Evolutionary conservation across 768 basidiomycete species (phyloP).

Genomic region (Pleurotus giganteus): DNA sequence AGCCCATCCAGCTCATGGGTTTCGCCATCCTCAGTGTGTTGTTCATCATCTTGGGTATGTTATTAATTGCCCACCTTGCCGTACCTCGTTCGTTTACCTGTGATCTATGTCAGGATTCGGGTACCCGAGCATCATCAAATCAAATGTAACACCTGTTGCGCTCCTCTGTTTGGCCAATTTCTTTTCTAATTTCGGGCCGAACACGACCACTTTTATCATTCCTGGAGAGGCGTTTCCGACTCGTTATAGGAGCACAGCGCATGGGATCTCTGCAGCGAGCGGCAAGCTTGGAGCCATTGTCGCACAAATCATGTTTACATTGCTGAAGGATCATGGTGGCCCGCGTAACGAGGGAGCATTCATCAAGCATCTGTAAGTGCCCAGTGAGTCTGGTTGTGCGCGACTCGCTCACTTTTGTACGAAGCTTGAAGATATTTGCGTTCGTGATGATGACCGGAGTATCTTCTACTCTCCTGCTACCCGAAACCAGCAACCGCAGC

Average conservation of each 20-base stretch:
- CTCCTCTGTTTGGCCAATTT: slow-evolving; percentile 84
- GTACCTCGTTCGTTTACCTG: slow-evolving; percentile 49
- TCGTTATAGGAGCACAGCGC: slow-evolving; percentile 81
- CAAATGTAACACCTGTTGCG: slow-evolving; percentile 78
- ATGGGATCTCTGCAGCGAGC: slow-evolving; percentile 80
- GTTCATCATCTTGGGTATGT: slow-evolving; percentile 66
- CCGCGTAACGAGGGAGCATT: slow-evolving; percentile 49
- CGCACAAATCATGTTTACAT: slow-evolving; percentile 74
- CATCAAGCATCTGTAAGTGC: slow-evolving; percentile 65
- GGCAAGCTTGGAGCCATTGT: slow-evolving; percentile 85
- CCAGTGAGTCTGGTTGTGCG: too few relatives aligned
- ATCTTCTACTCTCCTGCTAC: slow-evolving; percentile 75
- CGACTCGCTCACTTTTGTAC: too few relatives aligned
- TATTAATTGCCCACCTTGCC: background rate
- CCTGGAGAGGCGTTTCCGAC: slow-evolving; percentile 88
- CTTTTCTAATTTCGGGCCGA: slow-evolving; percentile 89
- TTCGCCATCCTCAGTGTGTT: slow-evolving; percentile 63
- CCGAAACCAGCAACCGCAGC: slow-evolving; percentile 68
- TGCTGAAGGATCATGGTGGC: slow-evolving; percentile 70
- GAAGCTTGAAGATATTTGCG: slow-evolving; percentile 75
- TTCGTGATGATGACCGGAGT: slow-evolving; percentile 86
- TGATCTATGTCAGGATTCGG: slow-evolving; percentile 59
- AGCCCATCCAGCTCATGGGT: slow-evolving; percentile 77
- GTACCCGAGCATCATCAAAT: slow-evolving; percentile 40
- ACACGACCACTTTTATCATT: slow-evolving; percentile 76